A percentile compares a stretch with the other conserved stretches of the same genome.
Conservation (phyloP, 331 rosid species). For the Stylosanthes scabra region DNA sequence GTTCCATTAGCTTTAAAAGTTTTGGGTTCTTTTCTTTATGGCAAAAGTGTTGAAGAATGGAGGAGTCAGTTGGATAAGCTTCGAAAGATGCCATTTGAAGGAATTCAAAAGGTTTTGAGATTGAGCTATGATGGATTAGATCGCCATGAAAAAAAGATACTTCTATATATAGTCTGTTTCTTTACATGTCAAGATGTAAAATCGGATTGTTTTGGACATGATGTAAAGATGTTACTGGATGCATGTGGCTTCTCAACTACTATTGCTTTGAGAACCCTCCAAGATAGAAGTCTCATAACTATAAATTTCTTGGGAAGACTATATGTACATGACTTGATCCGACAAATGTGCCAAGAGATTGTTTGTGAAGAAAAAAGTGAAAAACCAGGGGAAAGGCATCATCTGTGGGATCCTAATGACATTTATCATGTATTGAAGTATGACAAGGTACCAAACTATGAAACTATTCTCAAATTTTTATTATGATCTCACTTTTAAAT, state of each 20-base stretch:
- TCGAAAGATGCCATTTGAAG: slow-evolving; percentile 2
- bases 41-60: slow-evolving; percentile 7
- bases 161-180: slow-evolving; percentile 33
- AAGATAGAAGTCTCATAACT: slow-evolving; percentile 37
- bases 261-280: slow-evolving; percentile 27
- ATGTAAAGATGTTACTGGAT: slow-evolving; percentile 1
- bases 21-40: slow-evolving; percentile 3
- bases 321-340: slow-evolving; percentile 37
- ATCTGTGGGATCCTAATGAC: no score
- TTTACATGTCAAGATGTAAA: neutral
- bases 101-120: slow-evolving; percentile 14
- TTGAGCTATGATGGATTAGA: slow-evolving; percentile 13
- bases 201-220: no score
- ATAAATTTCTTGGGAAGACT: no score
- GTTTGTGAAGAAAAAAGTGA: neutral
- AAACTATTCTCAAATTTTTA: no score
- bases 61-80: neutral
- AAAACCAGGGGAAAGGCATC: no score
- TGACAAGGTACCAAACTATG: no score
- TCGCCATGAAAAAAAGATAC: neutral
- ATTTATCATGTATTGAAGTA: no score
- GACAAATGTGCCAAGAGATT: slow-evolving; percentile 38
- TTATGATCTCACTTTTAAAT: neutral
- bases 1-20: slow-evolving; percentile 23
- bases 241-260: neutral